Evolutionary conservation across 169 alveolate species (phyloP).

Genomic region (Cryptosporidium baileyi): DNA sequence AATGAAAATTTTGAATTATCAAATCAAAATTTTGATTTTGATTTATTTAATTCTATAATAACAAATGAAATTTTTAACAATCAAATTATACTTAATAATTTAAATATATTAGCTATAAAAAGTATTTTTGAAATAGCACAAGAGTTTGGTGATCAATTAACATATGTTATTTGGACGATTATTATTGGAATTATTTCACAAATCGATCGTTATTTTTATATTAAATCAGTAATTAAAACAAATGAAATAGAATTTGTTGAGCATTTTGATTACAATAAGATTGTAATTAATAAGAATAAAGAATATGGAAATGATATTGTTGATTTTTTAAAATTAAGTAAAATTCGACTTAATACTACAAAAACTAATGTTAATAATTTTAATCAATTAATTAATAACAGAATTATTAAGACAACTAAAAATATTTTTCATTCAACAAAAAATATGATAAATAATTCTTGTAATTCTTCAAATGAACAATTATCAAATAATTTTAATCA

Average conservation of each 20-base stretch:
- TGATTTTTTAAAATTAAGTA: constrained; percentile 14
- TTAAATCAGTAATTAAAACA: constrained; percentile 13
- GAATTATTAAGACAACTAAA: constrained; percentile 8
- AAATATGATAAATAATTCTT: neutral
- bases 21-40: no score
- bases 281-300: neutral
- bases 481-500: neutral
- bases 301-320: neutral
- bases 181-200: constrained; percentile 26
- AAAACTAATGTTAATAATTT: neutral
- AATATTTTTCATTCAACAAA: constrained; percentile 7
- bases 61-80: neutral
- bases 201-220: constrained; percentile 22
- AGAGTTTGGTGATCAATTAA: neutral
- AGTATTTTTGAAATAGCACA: constrained; percentile 7
- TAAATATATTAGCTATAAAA: constrained; percentile 29
- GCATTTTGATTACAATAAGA: neutral
- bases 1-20: neutral
- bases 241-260: neutral
- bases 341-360: constrained; percentile 5
- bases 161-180: constrained; percentile 16
- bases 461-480: neutral
- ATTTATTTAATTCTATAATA: no score
- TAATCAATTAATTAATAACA: neutral
- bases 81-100: neutral